Evolutionary conservation across 1,284 basidiomycete species (phyloP).

Genomic region (Golubevia sp.): DNA sequence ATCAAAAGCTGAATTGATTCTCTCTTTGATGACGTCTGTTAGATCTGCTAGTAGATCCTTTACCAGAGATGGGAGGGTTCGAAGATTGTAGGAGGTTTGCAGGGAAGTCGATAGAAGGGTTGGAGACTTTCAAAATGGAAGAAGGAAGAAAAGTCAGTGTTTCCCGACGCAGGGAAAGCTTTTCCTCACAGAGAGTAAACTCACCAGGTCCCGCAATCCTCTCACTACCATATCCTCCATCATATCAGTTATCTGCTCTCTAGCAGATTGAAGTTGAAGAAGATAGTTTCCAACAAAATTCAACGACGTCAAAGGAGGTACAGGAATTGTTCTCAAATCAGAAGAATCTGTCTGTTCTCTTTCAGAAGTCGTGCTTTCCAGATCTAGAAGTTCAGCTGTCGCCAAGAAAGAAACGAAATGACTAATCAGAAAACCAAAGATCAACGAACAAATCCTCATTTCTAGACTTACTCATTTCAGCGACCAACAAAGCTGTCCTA

Average conservation of each 20-base stretch:
- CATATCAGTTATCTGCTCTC: constrained; percentile 26
- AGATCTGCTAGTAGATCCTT: constrained; percentile 78
- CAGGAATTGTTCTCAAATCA: constrained; percentile 6
- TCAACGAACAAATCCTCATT: background rate
- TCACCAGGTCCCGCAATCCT: constrained; percentile 27
- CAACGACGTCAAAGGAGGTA: constrained; percentile 15
- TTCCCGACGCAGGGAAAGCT: background rate
- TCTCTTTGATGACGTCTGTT: constrained; percentile 76
- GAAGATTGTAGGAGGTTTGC: constrained; percentile 91
- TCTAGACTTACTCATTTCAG: constrained; percentile 18
- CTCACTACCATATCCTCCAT: constrained; percentile 51
- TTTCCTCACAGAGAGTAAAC: background rate
- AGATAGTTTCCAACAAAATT: constrained; percentile 21
- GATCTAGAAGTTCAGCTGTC: background rate
- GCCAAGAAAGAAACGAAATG: background rate
- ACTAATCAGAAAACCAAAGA: background rate
- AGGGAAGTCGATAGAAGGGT: constrained; percentile 82
- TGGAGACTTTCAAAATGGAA: background rate
- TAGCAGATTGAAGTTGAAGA: constrained; percentile 21
- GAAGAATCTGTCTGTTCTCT: background rate
- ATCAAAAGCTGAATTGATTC: constrained; percentile 83
- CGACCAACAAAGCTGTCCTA: constrained; percentile 26
- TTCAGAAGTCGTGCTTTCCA: background rate
- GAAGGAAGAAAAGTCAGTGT: constrained; percentile 8
- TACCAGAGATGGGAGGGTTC: constrained; percentile 80